Evolutionary conservation across 768 basidiomycete species (phyloP).

Genomic region (Trametes coccinea): DNA sequence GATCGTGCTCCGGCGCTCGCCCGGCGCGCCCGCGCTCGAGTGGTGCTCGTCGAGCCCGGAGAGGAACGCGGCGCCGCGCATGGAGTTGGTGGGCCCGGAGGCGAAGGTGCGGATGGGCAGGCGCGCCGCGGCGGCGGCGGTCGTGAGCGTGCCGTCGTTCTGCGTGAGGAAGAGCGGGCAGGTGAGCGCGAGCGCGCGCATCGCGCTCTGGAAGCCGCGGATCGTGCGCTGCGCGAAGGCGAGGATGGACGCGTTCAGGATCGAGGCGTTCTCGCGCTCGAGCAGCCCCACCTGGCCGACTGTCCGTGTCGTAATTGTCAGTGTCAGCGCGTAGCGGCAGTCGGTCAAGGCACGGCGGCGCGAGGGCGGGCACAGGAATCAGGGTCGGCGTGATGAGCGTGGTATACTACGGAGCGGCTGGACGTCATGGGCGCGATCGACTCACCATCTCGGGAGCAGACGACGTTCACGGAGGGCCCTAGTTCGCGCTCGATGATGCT

Average conservation of each 20-base stretch:
- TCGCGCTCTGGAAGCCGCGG: conserved; percentile 51
- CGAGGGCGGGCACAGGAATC: not conserved
- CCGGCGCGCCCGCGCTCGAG: not conserved
- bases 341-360: too few species aligned
- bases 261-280: conserved; percentile 67
- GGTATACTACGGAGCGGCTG: too few species aligned
- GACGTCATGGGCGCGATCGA: not conserved
- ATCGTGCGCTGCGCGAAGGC: conserved; percentile 59
- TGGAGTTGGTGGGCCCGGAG: conserved; percentile 59
- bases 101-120: conserved; percentile 63
- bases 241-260: conserved; percentile 65
- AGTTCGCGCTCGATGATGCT: conserved; percentile 46
- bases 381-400: not conserved
- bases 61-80: conserved; percentile 66
- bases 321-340: too few species aligned
- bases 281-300: conserved; percentile 61
- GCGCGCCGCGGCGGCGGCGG: conserved; percentile 47
- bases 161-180: conserved; percentile 61
- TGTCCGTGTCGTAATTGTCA: conserved; percentile 11
- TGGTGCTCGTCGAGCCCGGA: conserved; percentile 38
- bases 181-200: conserved; percentile 44
- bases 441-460: conserved; percentile 31
- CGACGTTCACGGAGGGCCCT: conserved; percentile 32
- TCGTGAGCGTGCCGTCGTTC: conserved; percentile 58
- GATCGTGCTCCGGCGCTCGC: conserved; percentile 39